Conservation (phyloP, 2,329 filamentous ascomycete species). For the Colletotrichum echinochloae region DNA sequence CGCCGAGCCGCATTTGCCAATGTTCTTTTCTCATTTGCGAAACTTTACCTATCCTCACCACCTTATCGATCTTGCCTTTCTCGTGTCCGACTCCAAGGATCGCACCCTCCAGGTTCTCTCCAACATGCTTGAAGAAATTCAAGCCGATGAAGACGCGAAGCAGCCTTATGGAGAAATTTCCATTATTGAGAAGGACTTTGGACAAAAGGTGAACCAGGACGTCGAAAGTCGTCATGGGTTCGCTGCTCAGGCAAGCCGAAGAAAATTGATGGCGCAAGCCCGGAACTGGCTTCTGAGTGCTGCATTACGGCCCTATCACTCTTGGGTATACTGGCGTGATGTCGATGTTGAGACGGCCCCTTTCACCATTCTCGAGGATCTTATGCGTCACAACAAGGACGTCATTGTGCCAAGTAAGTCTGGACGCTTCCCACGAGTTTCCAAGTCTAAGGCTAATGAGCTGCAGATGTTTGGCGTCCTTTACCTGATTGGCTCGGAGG, state of each 20-base stretch:
- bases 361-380: slow-evolving; percentile 94
- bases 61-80: slow-evolving; percentile 93
- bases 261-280: slow-evolving; percentile 98
- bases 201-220: slow-evolving; percentile 97
- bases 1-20: slow-evolving; percentile 88
- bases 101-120: slow-evolving; percentile 83
- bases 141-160: slow-evolving; percentile 81
- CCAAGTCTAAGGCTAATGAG: slow-evolving; percentile 44
- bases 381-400: slow-evolving; percentile 99
- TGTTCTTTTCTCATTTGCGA: slow-evolving; percentile 98
- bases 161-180: slow-evolving; percentile 95
- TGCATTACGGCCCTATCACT: slow-evolving; percentile 92
- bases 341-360: slow-evolving; percentile 98
- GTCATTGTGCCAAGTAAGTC: slow-evolving; percentile 96
- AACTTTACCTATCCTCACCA: slow-evolving; percentile 99
- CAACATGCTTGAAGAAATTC: slow-evolving; percentile 80
- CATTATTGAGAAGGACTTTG: slow-evolving; percentile 98
- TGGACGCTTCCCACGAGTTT: not conserved
- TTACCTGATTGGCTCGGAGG: slow-evolving; percentile 98
- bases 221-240: slow-evolving; percentile 98
- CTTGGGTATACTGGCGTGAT: slow-evolving; percentile 99
- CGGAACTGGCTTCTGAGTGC: slow-evolving; percentile 97
- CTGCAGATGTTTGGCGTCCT: slow-evolving; percentile 95
- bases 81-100: slow-evolving; percentile 98
- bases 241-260: slow-evolving; percentile 90